Conservation (phyloP, 1,284 basidiomycete genomes). For the Puccinia novopanici region DNA sequence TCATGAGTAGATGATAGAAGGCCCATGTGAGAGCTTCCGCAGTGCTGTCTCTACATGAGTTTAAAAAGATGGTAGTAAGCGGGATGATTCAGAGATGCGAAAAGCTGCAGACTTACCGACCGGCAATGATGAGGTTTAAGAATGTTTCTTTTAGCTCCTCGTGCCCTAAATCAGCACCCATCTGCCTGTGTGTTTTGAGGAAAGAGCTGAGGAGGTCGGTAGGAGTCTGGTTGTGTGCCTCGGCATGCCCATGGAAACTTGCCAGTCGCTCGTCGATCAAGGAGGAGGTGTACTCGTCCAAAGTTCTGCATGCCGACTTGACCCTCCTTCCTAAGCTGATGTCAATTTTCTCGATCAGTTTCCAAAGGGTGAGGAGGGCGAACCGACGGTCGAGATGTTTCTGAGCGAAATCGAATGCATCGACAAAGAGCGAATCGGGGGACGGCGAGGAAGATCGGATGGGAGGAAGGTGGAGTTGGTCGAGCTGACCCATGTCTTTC, state of each 20-base stretch:
- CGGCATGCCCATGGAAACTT: neutral
- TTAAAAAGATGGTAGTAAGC: neutral
- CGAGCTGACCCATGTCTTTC: constrained; percentile 21
- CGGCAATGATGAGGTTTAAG: constrained; percentile 43
- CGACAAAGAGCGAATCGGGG: constrained; percentile 12
- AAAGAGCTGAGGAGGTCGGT: constrained; percentile 18
- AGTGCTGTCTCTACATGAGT: constrained; percentile 26
- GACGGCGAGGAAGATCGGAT: neutral
- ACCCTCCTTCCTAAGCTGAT: neutral
- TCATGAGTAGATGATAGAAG: constrained; percentile 41
- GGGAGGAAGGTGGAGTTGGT: constrained; percentile 6
- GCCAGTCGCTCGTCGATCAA: constrained; percentile 40
- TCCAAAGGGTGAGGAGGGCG: neutral
- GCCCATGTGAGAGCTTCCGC: constrained; percentile 34
- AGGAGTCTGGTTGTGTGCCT: neutral
- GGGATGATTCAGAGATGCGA: neutral
- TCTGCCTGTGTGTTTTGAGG: constrained; percentile 7
- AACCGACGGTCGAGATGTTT: constrained; percentile 27
- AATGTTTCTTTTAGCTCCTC: constrained; percentile 31
- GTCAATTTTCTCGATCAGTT: neutral
- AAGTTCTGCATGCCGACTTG: neutral
- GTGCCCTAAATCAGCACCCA: constrained; percentile 1
- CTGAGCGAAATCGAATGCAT: constrained; percentile 41
- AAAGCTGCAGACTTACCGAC: constrained; percentile 33
- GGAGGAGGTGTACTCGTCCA: constrained; percentile 3